Percentiles rank a stretch among this genome's conserved stretches.
Conservation (phyloP, 495 filamentous ascomycete species). For the Xylaria cubensis region DNA sequence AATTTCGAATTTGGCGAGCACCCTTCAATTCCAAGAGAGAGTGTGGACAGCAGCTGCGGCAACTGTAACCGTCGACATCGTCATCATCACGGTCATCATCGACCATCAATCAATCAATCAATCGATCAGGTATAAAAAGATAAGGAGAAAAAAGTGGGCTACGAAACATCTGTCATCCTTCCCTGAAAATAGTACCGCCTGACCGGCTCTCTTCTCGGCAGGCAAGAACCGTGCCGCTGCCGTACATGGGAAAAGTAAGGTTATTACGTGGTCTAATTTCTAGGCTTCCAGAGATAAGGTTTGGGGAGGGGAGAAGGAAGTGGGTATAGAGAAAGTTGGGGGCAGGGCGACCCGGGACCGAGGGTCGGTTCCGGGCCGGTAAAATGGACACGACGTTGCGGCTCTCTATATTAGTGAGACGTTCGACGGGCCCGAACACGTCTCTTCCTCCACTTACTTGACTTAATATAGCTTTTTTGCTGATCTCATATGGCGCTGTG, state of each 20-base stretch:
- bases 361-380: slow-evolving; percentile 21
- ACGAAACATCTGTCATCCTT: slow-evolving; percentile 19
- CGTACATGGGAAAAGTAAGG: not conserved
- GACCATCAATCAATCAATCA: not conserved
- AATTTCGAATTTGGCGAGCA: not conserved
- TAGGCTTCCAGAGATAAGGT: not conserved
- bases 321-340: slow-evolving; percentile 8
- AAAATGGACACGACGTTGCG: not conserved
- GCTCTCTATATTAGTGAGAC: slow-evolving; percentile 12
- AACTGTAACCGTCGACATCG: not conserved
- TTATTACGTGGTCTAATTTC: not conserved
- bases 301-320: not conserved
- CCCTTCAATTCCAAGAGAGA: not conserved
- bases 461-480: slow-evolving; percentile 7
- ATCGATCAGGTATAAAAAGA: not conserved
- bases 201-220: not conserved
- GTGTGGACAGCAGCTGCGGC: not conserved
- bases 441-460: not conserved
- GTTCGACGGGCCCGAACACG: slow-evolving; percentile 14
- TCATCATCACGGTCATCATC: not conserved
- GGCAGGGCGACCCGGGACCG: slow-evolving; percentile 17
- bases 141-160: not conserved
- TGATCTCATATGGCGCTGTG: not conserved
- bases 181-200: slow-evolving; percentile 17
- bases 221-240: slow-evolving; percentile 7